Evolutionary conservation across 1,139 yeast genomes (phyloP), one percentile per base, ranked within the genome.

Genomic region (Candida pseudocylindracea): DNA sequence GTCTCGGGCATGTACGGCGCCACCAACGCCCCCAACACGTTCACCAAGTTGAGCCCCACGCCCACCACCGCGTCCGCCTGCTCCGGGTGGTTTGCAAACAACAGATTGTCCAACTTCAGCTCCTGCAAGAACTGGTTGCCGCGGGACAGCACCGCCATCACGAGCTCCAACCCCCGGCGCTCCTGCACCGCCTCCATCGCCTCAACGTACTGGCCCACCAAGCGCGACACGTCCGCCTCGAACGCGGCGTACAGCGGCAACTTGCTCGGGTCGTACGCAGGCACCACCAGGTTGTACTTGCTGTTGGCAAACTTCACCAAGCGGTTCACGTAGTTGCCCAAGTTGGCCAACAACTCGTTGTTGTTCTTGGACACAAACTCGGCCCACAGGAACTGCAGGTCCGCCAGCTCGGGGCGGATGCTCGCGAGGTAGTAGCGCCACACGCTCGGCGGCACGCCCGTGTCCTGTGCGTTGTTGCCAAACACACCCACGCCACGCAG

Each of bases 361-460:
- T 88, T 88, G 54, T 88, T 88, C 55, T 83, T 79, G 35, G 92
- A 66, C 40, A 83, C 95, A 54, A 88, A 85, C 50, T 88, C 96
- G 36, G 67, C 67, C 99, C 99, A 88, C 2, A 96, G 83, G 54
- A 88, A 88, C 50, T 85, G 94, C 27, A 98, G 73, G 53, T 88
- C 99, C 32, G 92, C 73, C 32, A 83, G 63, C 60, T 88, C 99
- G 25, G 99, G 99, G 53, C 99, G 73, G 29, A 85, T 72, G 31
- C 85, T 68, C 3, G 93, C 75, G 51, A 88, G 64, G 55, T 88
- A 91, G 55, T 85, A 88, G 64, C 99, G 73, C 98, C 98, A 88
- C 31, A 88, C 95, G 29, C 93, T 75, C 31, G 96, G 72, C 2
- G 93, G 62, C 28, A 88, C 55, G 29, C 95, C 94, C 29, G 92